A percentile compares a stretch with the other conserved stretches of the same genome.
Evolutionary conservation across 805 yeast species (phyloP).

Genomic region (Isabelozyma pseudorhagii): DNA sequence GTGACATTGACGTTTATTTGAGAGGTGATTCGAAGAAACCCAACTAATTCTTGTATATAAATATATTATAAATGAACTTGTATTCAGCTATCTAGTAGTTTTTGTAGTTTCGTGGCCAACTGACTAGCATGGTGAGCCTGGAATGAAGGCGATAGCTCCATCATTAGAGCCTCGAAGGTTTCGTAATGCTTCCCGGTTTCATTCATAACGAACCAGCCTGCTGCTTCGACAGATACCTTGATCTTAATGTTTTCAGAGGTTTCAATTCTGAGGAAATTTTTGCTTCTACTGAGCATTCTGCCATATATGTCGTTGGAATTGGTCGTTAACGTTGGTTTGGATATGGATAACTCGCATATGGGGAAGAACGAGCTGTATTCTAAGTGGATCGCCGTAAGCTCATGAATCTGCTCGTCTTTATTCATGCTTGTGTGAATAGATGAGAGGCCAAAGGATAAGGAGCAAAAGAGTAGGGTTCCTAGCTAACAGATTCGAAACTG

Average conservation of each 20-base stretch:
- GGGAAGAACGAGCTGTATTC: constrained; percentile 22
- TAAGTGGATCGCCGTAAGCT: constrained; percentile 12
- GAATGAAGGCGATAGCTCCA: constrained; percentile 19
- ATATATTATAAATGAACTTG: neutral
- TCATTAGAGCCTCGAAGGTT: constrained; percentile 32
- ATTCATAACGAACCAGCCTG: constrained; percentile 25
- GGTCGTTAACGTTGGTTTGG: neutral
- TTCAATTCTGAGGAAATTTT: constrained; percentile 7
- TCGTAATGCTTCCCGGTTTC: constrained; percentile 12
- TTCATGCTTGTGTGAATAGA: neutral
- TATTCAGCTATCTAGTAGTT: constrained; percentile 2
- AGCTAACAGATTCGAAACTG: neutral
- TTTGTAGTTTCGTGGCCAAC: constrained; percentile 14
- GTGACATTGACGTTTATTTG: constrained; percentile 53
- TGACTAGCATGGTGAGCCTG: constrained; percentile 13
- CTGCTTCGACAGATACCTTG: constrained; percentile 18
- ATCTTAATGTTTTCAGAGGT: constrained; percentile 12
- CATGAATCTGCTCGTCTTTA: constrained; percentile 8
- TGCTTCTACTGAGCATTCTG: neutral
- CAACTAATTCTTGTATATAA: constrained; percentile 1
- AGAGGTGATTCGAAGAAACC: constrained; percentile 15
- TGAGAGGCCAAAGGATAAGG: neutral
- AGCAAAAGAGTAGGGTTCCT: neutral
- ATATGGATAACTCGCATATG: constrained; percentile 1
- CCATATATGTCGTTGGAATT: constrained; percentile 1